Conservation (phyloP, 148 eudicot genomes). For the Camellia granthamiana region DNA sequence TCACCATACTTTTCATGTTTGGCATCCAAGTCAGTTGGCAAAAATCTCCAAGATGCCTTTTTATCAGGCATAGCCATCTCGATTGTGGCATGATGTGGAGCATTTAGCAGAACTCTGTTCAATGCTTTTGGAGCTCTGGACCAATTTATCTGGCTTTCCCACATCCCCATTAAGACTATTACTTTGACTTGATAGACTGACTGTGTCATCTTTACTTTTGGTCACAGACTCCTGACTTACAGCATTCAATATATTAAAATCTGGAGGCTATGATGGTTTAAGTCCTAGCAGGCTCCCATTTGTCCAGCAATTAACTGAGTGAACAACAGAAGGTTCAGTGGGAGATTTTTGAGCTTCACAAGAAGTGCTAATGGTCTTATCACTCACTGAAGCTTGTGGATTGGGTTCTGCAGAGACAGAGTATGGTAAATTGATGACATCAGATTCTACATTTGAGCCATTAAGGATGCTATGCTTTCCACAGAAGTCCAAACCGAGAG, state of each 20-base stretch:
- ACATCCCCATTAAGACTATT: slow-evolving; percentile 17
- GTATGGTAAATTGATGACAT: slow-evolving; percentile 25
- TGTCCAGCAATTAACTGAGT: slow-evolving; percentile 69
- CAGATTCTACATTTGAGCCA: slow-evolving; percentile 27
- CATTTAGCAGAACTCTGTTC: slow-evolving; percentile 16
- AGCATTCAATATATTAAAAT: slow-evolving; percentile 33
- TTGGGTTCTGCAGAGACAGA: slow-evolving; percentile 22
- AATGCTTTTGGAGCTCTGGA: slow-evolving; percentile 23
- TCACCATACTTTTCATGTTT: slow-evolving; percentile 25
- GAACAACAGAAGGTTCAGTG: slow-evolving; percentile 33
- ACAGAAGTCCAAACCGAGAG: slow-evolving; percentile 12
- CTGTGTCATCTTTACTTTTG: slow-evolving; percentile 13
- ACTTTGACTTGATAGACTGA: slow-evolving; percentile 20
- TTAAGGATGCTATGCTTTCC: slow-evolving; percentile 15
- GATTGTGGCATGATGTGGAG: slow-evolving; percentile 21
- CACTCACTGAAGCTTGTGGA: slow-evolving; percentile 11
- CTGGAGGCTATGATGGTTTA: slow-evolving; percentile 93
- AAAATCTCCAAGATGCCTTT: slow-evolving; percentile 31
- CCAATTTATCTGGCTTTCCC: slow-evolving; percentile 25
- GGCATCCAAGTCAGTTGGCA: slow-evolving; percentile 31
- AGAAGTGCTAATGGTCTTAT: slow-evolving; percentile 15
- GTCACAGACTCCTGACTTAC: slow-evolving; percentile 23
- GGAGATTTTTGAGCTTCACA: slow-evolving; percentile 30
- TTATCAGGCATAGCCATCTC: slow-evolving; percentile 26
- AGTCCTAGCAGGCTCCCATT: slow-evolving; percentile 85